Base-by-base conservation (phyloP, 768 basidiomycete species). In the Ephemerocybe angulata region DNA sequence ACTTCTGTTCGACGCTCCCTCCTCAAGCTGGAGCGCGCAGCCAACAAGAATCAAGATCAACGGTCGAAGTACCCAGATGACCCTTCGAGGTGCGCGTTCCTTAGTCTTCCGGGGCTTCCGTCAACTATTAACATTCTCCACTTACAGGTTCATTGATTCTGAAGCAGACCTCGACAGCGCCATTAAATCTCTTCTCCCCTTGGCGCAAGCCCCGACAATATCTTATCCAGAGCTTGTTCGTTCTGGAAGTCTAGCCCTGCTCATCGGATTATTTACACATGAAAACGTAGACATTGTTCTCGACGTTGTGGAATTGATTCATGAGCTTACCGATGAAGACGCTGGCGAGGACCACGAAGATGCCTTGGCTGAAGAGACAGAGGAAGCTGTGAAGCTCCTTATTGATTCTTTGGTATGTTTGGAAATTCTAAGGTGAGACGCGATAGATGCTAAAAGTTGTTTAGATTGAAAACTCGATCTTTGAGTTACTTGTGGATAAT, bases 221-320 rank as follows among this genome's bases (percentile, higher is more conserved):
- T 88, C 93, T 56, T 99, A 97, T 67, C 88, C 93, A 22, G 94
- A 98, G 66, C 78, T 98, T 49, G 81, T 95, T 53, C 83, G 82
- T 40, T 86, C 88, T 4, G 90, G 88, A 30, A 76, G 85, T 17
- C 73, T 93, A 15, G 66, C 77, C 29, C 74, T 86, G 25, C 78
- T 98, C 46, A 80, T 90, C 54, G 93, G 90, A 28, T 80, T 99
- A 46, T 83, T 99, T 53, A 90, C 85, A 54, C 95, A 99, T 67
- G 97, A 99, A 70, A 99, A 99, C 67, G 80, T 87, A 44, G 97
- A 99, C 71, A 98, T 99, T 57, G 90, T 90, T n/a, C 90, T 98
- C 52, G 94, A 97, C 60, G 88, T 93, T 29, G 86, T 98, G 31
- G 91, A 95, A 65, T 81, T 96, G 19, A 76, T 99, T 4, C 87